These are phyloP conservation scores for Sungouiella thailandica DNA, from an alignment of 805 yeast species.

Conservation along the genomic window DNA sequence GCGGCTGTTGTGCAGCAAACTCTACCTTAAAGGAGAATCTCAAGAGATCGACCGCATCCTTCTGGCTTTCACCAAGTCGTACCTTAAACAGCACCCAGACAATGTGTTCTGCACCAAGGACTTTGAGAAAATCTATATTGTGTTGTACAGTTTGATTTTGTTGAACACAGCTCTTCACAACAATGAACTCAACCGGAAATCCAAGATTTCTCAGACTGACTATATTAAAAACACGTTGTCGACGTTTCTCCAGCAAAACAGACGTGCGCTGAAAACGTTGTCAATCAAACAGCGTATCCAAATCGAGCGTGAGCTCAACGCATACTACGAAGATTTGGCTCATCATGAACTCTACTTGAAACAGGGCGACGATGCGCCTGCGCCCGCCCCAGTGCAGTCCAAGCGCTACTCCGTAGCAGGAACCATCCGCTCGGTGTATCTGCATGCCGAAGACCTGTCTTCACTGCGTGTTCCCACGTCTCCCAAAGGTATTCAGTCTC, in stretches of 20 bases:
- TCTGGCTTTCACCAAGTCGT: constrained; percentile 61
- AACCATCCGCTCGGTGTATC: constrained; percentile 12
- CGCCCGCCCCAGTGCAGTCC: constrained; percentile 2
- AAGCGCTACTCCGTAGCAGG: constrained; percentile 19
- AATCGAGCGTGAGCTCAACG: constrained; percentile 41
- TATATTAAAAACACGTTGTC: constrained; percentile 38
- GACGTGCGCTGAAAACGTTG: constrained; percentile 22
- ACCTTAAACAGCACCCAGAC: constrained; percentile 47
- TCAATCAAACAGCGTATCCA: constrained; percentile 37
- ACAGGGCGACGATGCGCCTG: constrained; percentile 13
- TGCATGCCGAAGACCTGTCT: constrained; percentile 3
- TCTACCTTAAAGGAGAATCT: constrained; percentile 80
- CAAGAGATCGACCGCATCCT: constrained; percentile 74
- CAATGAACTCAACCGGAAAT: constrained; percentile 32
- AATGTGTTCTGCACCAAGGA: constrained; percentile 47
- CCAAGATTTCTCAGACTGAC: constrained; percentile 37
- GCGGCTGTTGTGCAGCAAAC: constrained; percentile 53
- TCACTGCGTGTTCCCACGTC: constrained; percentile 5
- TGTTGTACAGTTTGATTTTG: constrained; percentile 65
- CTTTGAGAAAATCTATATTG: constrained; percentile 57
- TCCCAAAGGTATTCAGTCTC: constrained; percentile 1
- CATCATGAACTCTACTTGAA: constrained; percentile 38
- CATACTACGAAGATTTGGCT: constrained; percentile 40
- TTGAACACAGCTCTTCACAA: constrained; percentile 77
- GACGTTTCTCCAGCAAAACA: constrained; percentile 36